phyloP scores from a whole-genome alignment of 345 rosid genomes.

The Salix arbutifolia region DNA sequence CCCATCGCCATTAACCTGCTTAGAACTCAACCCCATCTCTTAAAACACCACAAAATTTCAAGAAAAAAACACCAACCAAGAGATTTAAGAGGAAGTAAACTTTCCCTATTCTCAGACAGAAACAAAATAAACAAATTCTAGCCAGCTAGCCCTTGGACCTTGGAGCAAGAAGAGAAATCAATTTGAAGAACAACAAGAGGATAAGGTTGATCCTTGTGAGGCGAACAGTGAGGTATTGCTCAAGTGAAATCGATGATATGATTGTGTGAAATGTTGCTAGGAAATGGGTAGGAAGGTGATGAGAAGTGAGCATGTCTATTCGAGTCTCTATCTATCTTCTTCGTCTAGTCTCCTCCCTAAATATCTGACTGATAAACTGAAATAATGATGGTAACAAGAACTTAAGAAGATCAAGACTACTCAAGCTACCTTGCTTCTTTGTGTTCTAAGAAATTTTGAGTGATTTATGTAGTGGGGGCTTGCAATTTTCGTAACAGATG shows the following conservation, averaged over 20 bases:
- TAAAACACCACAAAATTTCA: background rate
- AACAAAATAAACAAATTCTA: background rate
- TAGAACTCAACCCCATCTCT: slow-evolving; percentile 49
- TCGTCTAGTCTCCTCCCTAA: background rate
- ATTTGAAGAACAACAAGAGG: slow-evolving; percentile 21
- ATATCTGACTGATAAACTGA: background rate
- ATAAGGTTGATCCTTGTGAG: slow-evolving; percentile 16
- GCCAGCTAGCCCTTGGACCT: slow-evolving; percentile 33
- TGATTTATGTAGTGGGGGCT: background rate
- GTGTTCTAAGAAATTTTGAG: slow-evolving; percentile 11
- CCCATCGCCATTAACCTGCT: slow-evolving; percentile 43
- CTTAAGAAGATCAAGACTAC: background rate
- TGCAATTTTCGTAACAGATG: background rate
- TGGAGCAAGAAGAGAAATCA: slow-evolving; percentile 31
- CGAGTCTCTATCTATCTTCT: background rate
- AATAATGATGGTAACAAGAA: slow-evolving; percentile 6
- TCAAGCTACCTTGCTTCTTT: background rate
- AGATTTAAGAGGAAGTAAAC: background rate
- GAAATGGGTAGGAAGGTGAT: slow-evolving; percentile 39
- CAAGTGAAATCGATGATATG: slow-evolving; percentile 1
- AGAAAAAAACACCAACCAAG: background rate
- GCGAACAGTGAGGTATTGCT: slow-evolving; percentile 7
- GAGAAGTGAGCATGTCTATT: slow-evolving; percentile 39
- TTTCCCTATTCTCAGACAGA: background rate
- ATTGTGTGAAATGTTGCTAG: slow-evolving; percentile 10